phyloP scores from a whole-genome alignment of 176 grass and related monocot genomes.

The Zizania latifolia region DNA sequence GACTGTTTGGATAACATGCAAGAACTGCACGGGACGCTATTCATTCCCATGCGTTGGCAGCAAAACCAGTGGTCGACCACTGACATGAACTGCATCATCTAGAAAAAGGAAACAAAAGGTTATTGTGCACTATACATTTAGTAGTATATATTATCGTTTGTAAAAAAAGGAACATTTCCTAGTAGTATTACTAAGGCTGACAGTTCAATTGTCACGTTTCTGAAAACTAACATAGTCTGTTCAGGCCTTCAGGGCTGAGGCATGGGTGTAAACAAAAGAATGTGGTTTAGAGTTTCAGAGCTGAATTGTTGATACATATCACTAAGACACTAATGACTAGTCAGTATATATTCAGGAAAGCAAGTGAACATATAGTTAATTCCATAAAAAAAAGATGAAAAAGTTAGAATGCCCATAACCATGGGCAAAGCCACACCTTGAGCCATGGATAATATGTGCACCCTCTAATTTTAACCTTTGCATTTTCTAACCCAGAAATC shows the following conservation, averaged over 20 bases:
- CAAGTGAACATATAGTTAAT: not conserved
- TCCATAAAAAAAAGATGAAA: not conserved
- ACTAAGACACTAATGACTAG: not conserved
- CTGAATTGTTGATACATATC: not conserved
- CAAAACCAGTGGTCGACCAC: not conserved
- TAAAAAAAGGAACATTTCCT: too few relatives aligned
- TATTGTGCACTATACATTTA: not conserved
- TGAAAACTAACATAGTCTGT: not conserved
- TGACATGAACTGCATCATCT: not conserved
- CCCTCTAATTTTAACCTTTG: too few relatives aligned
- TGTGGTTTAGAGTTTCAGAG: not conserved
- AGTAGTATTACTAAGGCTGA: not conserved
- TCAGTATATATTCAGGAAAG: not conserved
- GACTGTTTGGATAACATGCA: too few relatives aligned
- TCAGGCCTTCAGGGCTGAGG: not conserved
- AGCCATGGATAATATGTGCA: too few relatives aligned
- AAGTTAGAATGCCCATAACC: not conserved
- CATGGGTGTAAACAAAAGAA: not conserved
- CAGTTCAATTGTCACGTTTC: not conserved
- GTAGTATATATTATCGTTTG: not conserved
- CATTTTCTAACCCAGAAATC: too few relatives aligned
- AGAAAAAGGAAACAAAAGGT: not conserved
- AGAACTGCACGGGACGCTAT: not conserved
- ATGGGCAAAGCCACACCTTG: too few relatives aligned
- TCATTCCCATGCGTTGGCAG: not conserved